Percentiles rank a stretch among this genome's conserved stretches.
These are phyloP conservation scores for Trichaptum fuscoviolaceum DNA, from an alignment of 768 basidiomycete genomes.

Conservation along the genomic window DNA sequence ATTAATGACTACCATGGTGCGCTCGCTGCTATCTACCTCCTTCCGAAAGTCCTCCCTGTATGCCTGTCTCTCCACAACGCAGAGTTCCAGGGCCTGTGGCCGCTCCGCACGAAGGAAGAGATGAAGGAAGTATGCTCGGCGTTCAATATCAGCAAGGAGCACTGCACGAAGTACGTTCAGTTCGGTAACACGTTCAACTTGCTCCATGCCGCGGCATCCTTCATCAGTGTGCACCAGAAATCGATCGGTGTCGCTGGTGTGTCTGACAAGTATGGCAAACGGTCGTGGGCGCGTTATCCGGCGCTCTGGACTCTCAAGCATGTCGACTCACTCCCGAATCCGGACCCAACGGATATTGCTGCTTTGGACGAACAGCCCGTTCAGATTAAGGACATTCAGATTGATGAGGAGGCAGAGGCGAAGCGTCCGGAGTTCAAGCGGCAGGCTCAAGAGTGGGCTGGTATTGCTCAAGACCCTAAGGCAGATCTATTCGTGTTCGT, in stretches of 20 bases:
- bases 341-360: slow-evolving; percentile 91
- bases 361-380: slow-evolving; percentile 80
- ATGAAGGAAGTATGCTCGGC: slow-evolving; percentile 99
- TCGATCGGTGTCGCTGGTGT: slow-evolving; percentile 93
- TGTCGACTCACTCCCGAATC: slow-evolving; percentile 92
- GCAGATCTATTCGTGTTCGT: slow-evolving; percentile 94
- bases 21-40: slow-evolving; percentile 83
- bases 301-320: slow-evolving; percentile 95
- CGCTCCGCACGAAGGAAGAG: slow-evolving; percentile 92
- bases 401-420: slow-evolving; percentile 82
- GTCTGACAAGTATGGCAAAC: slow-evolving; percentile 96
- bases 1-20: slow-evolving; percentile 95
- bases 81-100: slow-evolving; percentile 97
- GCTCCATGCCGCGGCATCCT: slow-evolving; percentile 88
- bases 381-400: slow-evolving; percentile 62
- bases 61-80: slow-evolving; percentile 95
- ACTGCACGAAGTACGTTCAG: slow-evolving; percentile 95
- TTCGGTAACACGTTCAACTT: slow-evolving; percentile 98
- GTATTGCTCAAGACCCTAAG: slow-evolving; percentile 84
- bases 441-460: slow-evolving; percentile 94
- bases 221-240: slow-evolving; percentile 90
- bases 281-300: slow-evolving; percentile 94
- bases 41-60: slow-evolving; percentile 85
- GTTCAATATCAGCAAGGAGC: slow-evolving; percentile 94
- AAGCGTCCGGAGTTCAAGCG: slow-evolving; percentile 87